A percentile compares a stretch with the other conserved stretches of the same genome.
Evolutionary conservation across 768 basidiomycete genomes (phyloP).

Genomic region (Postia placenta): DNA sequence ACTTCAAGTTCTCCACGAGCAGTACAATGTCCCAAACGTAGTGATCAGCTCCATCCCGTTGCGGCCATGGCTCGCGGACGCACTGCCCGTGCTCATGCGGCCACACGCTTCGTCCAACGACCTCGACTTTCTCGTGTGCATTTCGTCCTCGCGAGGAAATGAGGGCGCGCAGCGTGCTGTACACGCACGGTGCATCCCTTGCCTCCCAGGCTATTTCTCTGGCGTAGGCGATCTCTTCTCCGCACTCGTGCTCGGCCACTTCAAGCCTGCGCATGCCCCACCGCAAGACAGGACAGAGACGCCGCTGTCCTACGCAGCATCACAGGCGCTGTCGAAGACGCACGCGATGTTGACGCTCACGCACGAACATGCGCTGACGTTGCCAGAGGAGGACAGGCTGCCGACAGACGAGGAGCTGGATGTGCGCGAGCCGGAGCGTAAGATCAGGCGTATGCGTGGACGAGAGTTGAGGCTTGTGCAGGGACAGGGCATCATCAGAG

Average conservation of each 20-base stretch:
- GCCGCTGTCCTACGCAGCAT: conserved; percentile 53
- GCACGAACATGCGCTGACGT: conserved; percentile 42
- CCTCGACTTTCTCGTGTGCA: conserved; percentile 64
- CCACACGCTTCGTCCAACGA: conserved; percentile 20
- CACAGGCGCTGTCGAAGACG: conserved; percentile 67
- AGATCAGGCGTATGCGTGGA: conserved; percentile 69
- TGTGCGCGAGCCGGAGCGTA: conserved; percentile 52
- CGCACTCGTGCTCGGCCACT: conserved; percentile 83
- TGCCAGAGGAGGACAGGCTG: conserved; percentile 54
- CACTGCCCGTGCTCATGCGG: conserved; percentile 43
- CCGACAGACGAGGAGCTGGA: conserved; percentile 80
- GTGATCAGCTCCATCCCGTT: conserved; percentile 89
- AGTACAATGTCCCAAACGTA: conserved; percentile 75
- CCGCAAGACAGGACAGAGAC: conserved; percentile 20
- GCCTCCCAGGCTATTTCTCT: conserved; percentile 87
- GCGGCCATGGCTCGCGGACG: conserved; percentile 48
- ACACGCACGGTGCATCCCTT: conserved; percentile 66
- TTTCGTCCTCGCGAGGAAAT: conserved; percentile 53
- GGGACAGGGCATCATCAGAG: conserved; percentile 63
- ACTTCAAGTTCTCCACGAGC: conserved; percentile 67
- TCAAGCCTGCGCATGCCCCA: conserved; percentile 20
- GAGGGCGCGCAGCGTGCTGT: conserved; percentile 36
- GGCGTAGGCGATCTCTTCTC: conserved; percentile 98
- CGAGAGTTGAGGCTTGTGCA: conserved; percentile 84
- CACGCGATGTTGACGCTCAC: conserved; percentile 68